A percentile compares a stretch with the other conserved stretches of the same genome.
Evolutionary conservation across 495 filamentous ascomycete genomes (phyloP).

Genomic region (Xylaria curta): DNA sequence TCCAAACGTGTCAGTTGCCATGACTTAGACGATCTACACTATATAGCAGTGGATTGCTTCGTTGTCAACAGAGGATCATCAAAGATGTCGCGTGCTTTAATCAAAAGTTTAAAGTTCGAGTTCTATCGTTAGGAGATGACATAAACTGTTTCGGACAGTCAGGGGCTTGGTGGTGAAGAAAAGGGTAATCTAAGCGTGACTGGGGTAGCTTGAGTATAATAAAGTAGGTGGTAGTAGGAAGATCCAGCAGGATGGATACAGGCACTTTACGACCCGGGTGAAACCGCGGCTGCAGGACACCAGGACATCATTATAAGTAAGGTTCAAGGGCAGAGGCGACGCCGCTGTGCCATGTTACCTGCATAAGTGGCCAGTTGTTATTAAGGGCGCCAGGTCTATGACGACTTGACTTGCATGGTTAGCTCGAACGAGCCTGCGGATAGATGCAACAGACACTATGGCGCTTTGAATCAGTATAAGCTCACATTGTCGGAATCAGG

Average conservation of each 20-base stretch:
- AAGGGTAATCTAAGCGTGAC: constrained; percentile 5
- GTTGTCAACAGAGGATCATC: neutral
- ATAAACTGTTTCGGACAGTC: constrained; percentile 20
- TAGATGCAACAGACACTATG: neutral
- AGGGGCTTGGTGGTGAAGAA: neutral
- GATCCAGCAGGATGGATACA: constrained; percentile 14
- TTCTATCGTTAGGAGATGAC: constrained; percentile 5
- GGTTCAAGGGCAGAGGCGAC: neutral
- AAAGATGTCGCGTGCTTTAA: neutral
- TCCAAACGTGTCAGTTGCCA: constrained; percentile 36
- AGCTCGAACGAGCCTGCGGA: neutral
- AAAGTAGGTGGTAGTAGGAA: neutral
- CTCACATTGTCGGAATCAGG: constrained; percentile 22
- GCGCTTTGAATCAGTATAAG: neutral
- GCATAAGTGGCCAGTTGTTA: neutral
- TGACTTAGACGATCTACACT: constrained; percentile 4
- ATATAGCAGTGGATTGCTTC: neutral
- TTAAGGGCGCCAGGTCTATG: constrained; percentile 15
- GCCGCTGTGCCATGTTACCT: neutral
- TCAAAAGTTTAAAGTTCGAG: neutral
- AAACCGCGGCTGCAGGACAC: constrained; percentile 11
- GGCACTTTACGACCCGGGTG: neutral
- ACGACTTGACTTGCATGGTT: constrained; percentile 21
- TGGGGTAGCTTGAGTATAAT: neutral
- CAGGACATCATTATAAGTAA: neutral